Base-by-base conservation (phyloP, 257 asterid genomes). In the Knoxia roxburghii region DNA sequence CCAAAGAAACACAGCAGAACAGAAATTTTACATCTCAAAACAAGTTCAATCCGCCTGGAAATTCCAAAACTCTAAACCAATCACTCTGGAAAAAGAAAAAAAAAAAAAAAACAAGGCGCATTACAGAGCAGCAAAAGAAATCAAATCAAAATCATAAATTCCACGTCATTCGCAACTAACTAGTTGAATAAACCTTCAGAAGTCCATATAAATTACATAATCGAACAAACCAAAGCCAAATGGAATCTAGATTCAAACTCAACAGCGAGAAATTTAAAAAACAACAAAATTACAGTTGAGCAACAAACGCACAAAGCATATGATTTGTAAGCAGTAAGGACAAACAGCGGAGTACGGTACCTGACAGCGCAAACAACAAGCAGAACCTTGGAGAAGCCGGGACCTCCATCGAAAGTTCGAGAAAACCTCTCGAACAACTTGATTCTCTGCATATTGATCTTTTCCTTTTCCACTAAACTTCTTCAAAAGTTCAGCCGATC, bases 361-460 rank as follows among this genome's bases (percentile, higher is more conserved):
- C 96, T 78, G 72, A 85, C 83, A 43, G 91, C 78, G 80, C 49
- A 40, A 60, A 86, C 79, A 62, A 86, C 87, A 52, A 87, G 60
- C 70, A 88, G 73, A 71, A 79, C 71, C 83, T 79, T 86, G 56
- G 88, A 80, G 32, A 86, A 66, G 61, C 94, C 67, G 57, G 89
- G 73, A 86, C 81, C 81, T 5, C 83, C 89, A 20, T 88, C 81
- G 65, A 82, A 85, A 41, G 70, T 84, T 43, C 84, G 76, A 7
- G 90, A 82, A 69, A 86, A 79, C 68, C 87, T 77, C 79, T 77
- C 82, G 64, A 87, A 68, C 77, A 75, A 60, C 78, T 86, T 70
- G 81, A 88, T 76, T 61, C 81, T 76, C 75, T 57, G 73, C 87
- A 77, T 71, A 43, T 62, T 64, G 40, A 65, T 14, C n/a, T n/a